Percentiles rank a stretch among this genome's conserved stretches.
phyloP scores from a whole-genome alignment of 306 rosid species.

The Calophaca sinica region DNA sequence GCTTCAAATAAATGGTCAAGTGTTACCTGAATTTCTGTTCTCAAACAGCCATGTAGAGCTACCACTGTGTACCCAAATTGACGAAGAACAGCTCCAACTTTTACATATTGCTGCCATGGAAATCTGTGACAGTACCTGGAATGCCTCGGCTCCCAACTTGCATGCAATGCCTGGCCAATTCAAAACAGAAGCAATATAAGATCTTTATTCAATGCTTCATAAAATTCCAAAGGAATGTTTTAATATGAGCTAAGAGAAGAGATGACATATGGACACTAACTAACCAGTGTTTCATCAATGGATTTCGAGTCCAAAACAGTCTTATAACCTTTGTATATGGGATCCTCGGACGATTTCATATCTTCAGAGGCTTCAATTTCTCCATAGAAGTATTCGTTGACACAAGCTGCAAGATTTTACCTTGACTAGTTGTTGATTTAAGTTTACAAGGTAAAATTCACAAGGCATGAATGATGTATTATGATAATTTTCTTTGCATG shows the following conservation, averaged over 20 bases:
- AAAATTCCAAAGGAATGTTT: slow-evolving; percentile 1
- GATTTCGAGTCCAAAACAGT: slow-evolving; percentile 95
- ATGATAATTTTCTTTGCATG: slow-evolving; percentile 29
- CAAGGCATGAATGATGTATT: slow-evolving; percentile 5
- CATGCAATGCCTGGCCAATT: slow-evolving; percentile 74
- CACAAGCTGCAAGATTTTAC: slow-evolving; percentile 76
- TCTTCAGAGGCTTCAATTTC: slow-evolving; percentile 53
- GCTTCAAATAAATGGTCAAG: slow-evolving; percentile 1
- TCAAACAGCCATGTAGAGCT: slow-evolving; percentile 90
- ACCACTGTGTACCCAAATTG: slow-evolving; percentile 93
- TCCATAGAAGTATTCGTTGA: slow-evolving; percentile 72
- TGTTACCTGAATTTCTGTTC: slow-evolving; percentile 87
- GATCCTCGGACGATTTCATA: slow-evolving; percentile 56
- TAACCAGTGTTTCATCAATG: slow-evolving; percentile 81
- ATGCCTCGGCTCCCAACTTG: slow-evolving; percentile 99
- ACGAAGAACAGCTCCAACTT: slow-evolving; percentile 90
- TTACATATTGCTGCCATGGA: slow-evolving; percentile 95
- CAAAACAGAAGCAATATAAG: slow-evolving; percentile 17
- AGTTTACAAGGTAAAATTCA: slow-evolving; percentile 32
- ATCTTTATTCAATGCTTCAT: not conserved
- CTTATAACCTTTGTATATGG: slow-evolving; percentile 79
- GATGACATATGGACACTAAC: slow-evolving; percentile 30
- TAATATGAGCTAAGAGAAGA: slow-evolving; percentile 22
- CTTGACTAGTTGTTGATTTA: slow-evolving; percentile 31
- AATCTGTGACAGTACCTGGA: slow-evolving; percentile 74